Evolutionary conservation across 495 filamentous ascomycete species (phyloP), one percentile per base, ranked within the genome.

Genomic region (Daldinia decipiens): DNA sequence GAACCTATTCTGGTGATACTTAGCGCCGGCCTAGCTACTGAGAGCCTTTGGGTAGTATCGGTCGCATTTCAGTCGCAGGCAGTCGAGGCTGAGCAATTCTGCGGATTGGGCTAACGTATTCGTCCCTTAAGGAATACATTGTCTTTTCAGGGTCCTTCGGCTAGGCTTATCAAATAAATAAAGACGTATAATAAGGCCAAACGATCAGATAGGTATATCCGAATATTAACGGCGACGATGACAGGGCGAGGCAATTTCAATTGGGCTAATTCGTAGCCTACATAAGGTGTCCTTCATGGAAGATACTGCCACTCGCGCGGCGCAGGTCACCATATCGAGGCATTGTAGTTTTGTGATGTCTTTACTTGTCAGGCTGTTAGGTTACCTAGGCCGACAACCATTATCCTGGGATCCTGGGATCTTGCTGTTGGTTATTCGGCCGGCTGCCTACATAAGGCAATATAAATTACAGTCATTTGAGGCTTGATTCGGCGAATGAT

Each of bases 1-100:
- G 24, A 8, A 24, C 38, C n/a, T 52, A 31, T 61, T 29, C 17
- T 24, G 51, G 36, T 70, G 26, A 27, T 57, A 31, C 19, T 56
- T 57, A 61, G 36, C 47, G 65, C 60, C 40, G 9, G 29, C 56
- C 39, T 24, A 31, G 54, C 59, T 61, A 57, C 57, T 27, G 17
- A 54, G 21, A 62, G 27, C 5, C 52, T 15, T 39, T 58, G 29
- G 15, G 70, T 73, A 58, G 31, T 34, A 73, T 68, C 70, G 60
- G 61, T 40, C 65, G 61, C 57, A 34, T 34, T 34, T 6, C 9
- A 34, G 32, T 34, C 32, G 32, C 34, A 72, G 62, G 31, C 40
- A 19, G 32, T 59, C 34, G 65, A 73, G 70, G 65, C 70, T 73
- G 57, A 61, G 70, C 65, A 34, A 36, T n/a, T 27, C 45, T n/a